Evolutionary conservation across 1,284 basidiomycete genomes (phyloP).

Genomic region (Pseudozyma pruni): DNA sequence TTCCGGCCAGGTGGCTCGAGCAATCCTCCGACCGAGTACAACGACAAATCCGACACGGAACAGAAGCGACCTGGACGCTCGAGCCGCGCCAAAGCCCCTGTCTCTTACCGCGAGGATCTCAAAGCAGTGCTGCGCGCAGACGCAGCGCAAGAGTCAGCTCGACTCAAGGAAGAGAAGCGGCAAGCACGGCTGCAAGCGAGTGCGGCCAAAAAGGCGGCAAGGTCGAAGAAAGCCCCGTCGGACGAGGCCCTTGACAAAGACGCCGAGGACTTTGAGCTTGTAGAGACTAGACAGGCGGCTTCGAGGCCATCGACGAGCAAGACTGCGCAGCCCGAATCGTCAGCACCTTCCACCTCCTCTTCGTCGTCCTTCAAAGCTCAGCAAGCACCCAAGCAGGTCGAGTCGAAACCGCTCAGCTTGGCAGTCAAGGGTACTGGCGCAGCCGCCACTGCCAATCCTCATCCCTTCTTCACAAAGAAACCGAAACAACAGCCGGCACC

Average conservation of each 20-base stretch:
- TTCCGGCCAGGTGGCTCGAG: conserved; percentile 12
- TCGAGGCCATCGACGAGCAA: neutral
- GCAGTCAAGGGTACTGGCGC: conserved; percentile 29
- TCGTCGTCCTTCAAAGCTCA: conserved; percentile 2
- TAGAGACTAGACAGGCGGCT: conserved; percentile 12
- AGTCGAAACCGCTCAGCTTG: conserved; percentile 30
- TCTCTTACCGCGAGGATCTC: conserved; percentile 43
- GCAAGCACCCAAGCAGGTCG: conserved; percentile 2
- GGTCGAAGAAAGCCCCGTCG: neutral
- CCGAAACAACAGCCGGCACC: conserved; percentile 8
- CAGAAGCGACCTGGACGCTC: conserved; percentile 21
- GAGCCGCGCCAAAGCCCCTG: conserved; percentile 23
- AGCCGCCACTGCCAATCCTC: conserved; percentile 14
- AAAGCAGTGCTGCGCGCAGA: conserved; percentile 48
- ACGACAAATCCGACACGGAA: conserved; percentile 4
- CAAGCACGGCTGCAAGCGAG: conserved; percentile 5
- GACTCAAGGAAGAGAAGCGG: conserved; percentile 19
- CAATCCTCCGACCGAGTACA: neutral
- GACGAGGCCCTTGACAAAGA: neutral
- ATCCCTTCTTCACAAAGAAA: conserved; percentile 42
- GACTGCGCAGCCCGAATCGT: neutral
- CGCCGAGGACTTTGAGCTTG: conserved; percentile 20
- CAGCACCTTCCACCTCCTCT: neutral
- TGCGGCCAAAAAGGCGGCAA: conserved; percentile 11
- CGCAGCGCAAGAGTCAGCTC: conserved; percentile 22